phyloP scores from a whole-genome alignment of 108 stramenopile species.

The Cyclotella baltica region DNA sequence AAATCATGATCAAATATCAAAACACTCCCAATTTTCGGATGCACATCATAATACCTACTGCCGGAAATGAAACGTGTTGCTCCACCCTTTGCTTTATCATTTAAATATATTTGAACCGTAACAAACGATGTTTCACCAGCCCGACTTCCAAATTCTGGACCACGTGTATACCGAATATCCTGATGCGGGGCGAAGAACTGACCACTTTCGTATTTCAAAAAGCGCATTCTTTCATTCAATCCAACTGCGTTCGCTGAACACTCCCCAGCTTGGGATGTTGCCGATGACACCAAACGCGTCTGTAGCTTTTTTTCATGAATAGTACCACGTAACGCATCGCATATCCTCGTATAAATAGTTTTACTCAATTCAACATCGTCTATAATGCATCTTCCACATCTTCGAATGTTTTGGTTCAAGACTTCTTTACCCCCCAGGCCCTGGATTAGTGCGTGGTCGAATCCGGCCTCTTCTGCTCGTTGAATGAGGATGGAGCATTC shows the following conservation, averaged over 20 bases:
- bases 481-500: slow-evolving; percentile 20
- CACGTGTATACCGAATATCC: slow-evolving; percentile 25
- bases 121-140: slow-evolving; percentile 27
- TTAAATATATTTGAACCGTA: slow-evolving; percentile 38
- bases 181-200: slow-evolving; percentile 36
- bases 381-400: slow-evolving; percentile 23
- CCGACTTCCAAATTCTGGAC: slow-evolving; percentile 13
- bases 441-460: slow-evolving; percentile 20
- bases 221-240: slow-evolving; percentile 33
- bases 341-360: slow-evolving; percentile 15
- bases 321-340: slow-evolving; percentile 11
- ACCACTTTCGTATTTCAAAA: slow-evolving; percentile 25
- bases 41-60: slow-evolving; percentile 17
- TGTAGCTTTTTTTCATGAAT: slow-evolving; percentile 17
- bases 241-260: slow-evolving; percentile 30
- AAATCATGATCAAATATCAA: slow-evolving; percentile 53
- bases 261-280: neutral
- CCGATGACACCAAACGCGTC: neutral
- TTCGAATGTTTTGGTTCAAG: slow-evolving; percentile 2
- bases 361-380: slow-evolving; percentile 17
- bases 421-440: slow-evolving; percentile 9
- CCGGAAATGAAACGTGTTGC: slow-evolving; percentile 20
- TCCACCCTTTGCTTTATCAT: slow-evolving; percentile 38
- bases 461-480: slow-evolving; percentile 22
- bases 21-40: slow-evolving; percentile 38